phyloP scores from a whole-genome alignment of 192 early-diverging fungal species.

The Umbelopsis isabellina region DNA sequence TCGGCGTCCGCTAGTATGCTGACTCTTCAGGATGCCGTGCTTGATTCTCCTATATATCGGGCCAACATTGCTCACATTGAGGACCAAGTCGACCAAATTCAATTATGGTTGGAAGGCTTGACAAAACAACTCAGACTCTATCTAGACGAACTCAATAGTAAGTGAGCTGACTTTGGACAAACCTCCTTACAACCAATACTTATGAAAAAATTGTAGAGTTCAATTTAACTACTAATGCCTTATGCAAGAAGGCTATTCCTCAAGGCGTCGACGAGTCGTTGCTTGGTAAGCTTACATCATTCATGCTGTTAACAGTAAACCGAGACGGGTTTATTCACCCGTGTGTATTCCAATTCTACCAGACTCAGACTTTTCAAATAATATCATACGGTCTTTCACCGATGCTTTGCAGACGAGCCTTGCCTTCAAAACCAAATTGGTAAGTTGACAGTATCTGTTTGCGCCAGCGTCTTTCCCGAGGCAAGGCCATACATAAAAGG shows the following conservation, averaged over 20 bases:
- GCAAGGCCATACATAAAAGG: not conserved
- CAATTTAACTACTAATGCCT: slow-evolving; percentile 33
- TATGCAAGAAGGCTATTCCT: slow-evolving; percentile 30
- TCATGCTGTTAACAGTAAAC: not conserved
- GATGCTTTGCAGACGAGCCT: slow-evolving; percentile 49
- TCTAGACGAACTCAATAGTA: slow-evolving; percentile 45
- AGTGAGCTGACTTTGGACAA: slow-evolving; percentile 14
- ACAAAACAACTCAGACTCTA: slow-evolving; percentile 41
- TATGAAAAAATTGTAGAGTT: slow-evolving; percentile 30
- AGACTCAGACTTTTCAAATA: slow-evolving; percentile 49
- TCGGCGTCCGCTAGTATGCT: slow-evolving; percentile 36
- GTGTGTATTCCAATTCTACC: not conserved
- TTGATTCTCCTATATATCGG: slow-evolving; percentile 57
- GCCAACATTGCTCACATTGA: slow-evolving; percentile 57
- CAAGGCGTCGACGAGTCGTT: slow-evolving; percentile 29
- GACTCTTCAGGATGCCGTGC: slow-evolving; percentile 54
- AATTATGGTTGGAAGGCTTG: slow-evolving; percentile 54
- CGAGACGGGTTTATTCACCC: not conserved
- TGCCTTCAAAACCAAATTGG: slow-evolving; percentile 52
- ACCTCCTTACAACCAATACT: not conserved
- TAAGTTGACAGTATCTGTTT: slow-evolving; percentile 17
- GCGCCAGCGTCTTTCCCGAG: not conserved
- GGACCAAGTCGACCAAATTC: slow-evolving; percentile 59
- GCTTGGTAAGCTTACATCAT: slow-evolving; percentile 29
- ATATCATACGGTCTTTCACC: slow-evolving; percentile 45